phyloP scores from a whole-genome alignment of 106 monocot species.

The Dendrobium catenatum region DNA sequence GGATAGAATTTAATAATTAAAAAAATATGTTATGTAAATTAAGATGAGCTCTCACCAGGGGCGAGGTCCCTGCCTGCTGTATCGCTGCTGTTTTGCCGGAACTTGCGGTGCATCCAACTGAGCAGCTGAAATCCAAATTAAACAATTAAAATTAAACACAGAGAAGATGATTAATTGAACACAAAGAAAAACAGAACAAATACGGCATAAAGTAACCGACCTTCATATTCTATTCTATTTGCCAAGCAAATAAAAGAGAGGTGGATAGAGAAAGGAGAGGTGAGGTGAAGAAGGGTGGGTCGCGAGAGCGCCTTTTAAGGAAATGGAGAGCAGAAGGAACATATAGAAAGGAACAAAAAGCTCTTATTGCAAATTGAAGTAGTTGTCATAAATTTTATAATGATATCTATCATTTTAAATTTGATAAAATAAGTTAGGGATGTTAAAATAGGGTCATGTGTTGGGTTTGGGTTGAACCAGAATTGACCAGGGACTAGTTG shows the following conservation, averaged over 20 bases:
- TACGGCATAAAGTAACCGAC: neutral
- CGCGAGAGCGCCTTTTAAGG: neutral
- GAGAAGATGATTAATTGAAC: neutral
- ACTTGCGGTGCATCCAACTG: constrained; percentile 5
- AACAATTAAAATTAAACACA: neutral
- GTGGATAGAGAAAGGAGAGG: neutral
- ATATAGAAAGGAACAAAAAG: neutral
- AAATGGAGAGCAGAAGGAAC: neutral
- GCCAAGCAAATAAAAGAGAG: neutral
- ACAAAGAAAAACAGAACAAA: neutral
- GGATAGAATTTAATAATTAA: neutral
- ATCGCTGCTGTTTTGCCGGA: neutral
- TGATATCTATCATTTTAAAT: too few relatives aligned
- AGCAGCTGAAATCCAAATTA: neutral
- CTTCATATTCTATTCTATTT: neutral
- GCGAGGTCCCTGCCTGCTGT: neutral
- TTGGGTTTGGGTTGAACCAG: too few relatives aligned
- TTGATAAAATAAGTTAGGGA: too few relatives aligned
- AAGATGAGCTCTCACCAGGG: neutral
- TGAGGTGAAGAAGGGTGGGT: neutral
- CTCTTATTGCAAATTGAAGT: too few relatives aligned
- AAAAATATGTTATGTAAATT: neutral
- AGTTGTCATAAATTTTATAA: too few relatives aligned
- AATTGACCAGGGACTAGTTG: too few relatives aligned
- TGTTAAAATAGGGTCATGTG: too few relatives aligned